Conservation (phyloP, 352 stramenopile species). For the Phytophthora melonis region DNA sequence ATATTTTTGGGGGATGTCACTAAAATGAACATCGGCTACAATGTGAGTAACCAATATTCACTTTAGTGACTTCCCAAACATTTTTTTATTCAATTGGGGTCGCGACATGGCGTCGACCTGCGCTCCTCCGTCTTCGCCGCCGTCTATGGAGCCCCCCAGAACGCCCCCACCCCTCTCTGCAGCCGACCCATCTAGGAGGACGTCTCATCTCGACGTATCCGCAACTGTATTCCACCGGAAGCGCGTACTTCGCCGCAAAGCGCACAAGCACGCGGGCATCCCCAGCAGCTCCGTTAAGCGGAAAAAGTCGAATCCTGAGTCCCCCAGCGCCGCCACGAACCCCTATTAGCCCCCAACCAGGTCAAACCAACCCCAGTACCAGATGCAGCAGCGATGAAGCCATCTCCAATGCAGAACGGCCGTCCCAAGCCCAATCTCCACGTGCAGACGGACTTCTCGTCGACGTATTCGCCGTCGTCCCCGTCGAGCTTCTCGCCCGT, state of each 20-base stretch:
- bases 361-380: not conserved
- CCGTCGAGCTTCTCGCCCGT: conserved; percentile 38
- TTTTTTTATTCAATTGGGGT: not conserved
- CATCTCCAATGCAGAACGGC: conserved; percentile 8
- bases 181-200: not conserved
- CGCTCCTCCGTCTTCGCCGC: conserved; percentile 14
- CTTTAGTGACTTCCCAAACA: not conserved
- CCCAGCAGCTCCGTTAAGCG: conserved; percentile 28
- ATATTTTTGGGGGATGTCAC: too few species aligned
- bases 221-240: conserved; percentile 36
- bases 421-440: conserved; percentile 34
- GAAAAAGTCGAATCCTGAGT: conserved; percentile 25
- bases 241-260: conserved; percentile 33
- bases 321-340: not conserved
- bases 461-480: conserved; percentile 21
- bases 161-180: conserved; percentile 1
- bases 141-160: conserved; percentile 9
- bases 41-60: not conserved
- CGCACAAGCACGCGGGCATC: conserved; percentile 15
- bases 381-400: conserved; percentile 8
- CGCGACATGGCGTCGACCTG: conserved; percentile 16
- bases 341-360: not conserved
- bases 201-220: conserved; percentile 28
- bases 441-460: conserved; percentile 47
- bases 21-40: too few species aligned